These are phyloP conservation scores for Monosporascus sp. DNA, from an alignment of 2,329 filamentous ascomycete species.

Conservation along the genomic window DNA sequence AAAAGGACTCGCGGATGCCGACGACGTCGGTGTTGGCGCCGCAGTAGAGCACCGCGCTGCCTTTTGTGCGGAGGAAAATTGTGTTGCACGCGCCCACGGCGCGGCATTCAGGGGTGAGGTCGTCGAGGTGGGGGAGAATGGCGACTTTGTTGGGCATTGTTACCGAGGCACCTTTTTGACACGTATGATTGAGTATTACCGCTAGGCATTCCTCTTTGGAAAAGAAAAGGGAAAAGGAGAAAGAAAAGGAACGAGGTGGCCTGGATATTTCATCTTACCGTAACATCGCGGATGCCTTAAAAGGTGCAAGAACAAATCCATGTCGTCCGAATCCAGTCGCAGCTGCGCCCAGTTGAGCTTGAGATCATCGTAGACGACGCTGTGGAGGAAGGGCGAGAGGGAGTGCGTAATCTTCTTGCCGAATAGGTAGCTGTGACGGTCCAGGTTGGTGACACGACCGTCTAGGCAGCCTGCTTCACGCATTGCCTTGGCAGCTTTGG, in stretches of 20 bases:
- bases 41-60: constrained; percentile 49
- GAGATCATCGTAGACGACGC: constrained; percentile 46
- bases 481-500: too few relatives aligned
- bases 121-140: constrained; percentile 68
- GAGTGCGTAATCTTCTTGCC: constrained; percentile 51
- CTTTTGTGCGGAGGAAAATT: constrained; percentile 54
- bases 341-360: constrained; percentile 46
- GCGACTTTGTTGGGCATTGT: constrained; percentile 83
- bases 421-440: constrained; percentile 50
- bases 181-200: not conserved
- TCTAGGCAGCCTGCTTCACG: not conserved
- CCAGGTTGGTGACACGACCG: constrained; percentile 16
- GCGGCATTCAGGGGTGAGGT: constrained; percentile 65
- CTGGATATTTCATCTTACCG: constrained; percentile 33
- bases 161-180: constrained; percentile 56
- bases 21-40: constrained; percentile 80
- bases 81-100: constrained; percentile 78
- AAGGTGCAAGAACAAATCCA: constrained; percentile 43
- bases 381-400: constrained; percentile 49
- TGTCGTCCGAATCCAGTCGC: constrained; percentile 46
- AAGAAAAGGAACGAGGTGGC: too few relatives aligned
- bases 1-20: constrained; percentile 69
- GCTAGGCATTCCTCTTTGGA: too few relatives aligned
- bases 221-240: too few relatives aligned
- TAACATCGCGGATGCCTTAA: constrained; percentile 55